Evolutionary conservation across 2,329 filamentous ascomycete species (phyloP), one percentile per base, ranked within the genome.

Genomic region (Neonectria hederae): DNA sequence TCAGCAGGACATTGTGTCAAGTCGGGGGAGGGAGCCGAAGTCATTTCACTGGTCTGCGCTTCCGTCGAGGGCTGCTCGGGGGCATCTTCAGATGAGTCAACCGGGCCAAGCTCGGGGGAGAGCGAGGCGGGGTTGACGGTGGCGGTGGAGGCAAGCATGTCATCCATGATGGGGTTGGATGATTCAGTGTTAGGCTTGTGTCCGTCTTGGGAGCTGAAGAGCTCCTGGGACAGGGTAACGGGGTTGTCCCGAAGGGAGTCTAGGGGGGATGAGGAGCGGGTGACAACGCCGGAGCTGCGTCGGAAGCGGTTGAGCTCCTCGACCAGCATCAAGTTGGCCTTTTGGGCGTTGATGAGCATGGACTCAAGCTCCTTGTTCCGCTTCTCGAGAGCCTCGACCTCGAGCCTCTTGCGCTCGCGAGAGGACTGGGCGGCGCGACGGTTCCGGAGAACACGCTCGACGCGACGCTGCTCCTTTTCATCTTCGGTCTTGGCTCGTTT

Each of bases 1-100:
- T 88, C 96, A 87, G 96, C 96, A 98, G 96, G 94, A 97, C 97
- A 94, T 97, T 97, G 96, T 97, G 94, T 96, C 96, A 89, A 84
- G 87, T 97, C 93, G 89, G 92, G 87, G 83, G 90, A 87, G 83
- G 81, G 75, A 72, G 75, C 73, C 68, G 69, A 49, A 55, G 70
- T 74, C 66, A 68, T 65, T 72, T 78, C 71, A 51, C 52, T 67
- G 61, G 65, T 35, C 60, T 68, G 65, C 30, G 64, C 63, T 24
- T 75, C 73, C 19, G 62, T 65, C 32, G 63, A 62, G n/a, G 69
- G 55, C 45, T 78, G 66, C 64, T 79, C 71, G 9, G 71, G 65
- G 22, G 67, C 72, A n/a, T 70, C 70, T 54, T 78, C 69, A 43
- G 68, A 60, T 43, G 65, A 62, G 69, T 82, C 75, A 30, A 88